Evolutionary conservation across 495 filamentous ascomycete genomes (phyloP).

Genomic region (Neurospora discreta): DNA sequence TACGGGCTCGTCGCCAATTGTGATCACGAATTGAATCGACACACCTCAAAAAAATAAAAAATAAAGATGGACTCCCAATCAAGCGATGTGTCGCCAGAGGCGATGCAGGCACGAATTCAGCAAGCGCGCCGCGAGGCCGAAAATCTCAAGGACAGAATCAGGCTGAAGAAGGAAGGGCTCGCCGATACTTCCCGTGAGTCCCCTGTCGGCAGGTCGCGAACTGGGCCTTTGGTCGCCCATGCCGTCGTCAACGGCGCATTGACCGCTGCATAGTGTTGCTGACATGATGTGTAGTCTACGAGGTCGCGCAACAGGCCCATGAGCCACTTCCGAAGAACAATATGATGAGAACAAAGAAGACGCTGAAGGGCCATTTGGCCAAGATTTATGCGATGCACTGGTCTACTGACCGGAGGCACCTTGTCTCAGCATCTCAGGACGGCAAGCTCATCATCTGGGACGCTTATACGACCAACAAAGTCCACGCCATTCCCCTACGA

Average conservation of each 20-base stretch:
- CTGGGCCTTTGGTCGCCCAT: neutral
- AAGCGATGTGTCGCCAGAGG: slow-evolving; percentile 49
- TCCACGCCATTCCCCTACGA: slow-evolving; percentile 95
- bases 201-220: neutral
- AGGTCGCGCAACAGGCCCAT: slow-evolving; percentile 78
- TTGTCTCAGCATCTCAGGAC: slow-evolving; percentile 96
- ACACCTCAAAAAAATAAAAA: neutral
- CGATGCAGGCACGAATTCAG: slow-evolving; percentile 72
- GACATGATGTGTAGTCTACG: slow-evolving; percentile 54
- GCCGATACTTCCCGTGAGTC: slow-evolving; percentile 92
- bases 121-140: slow-evolving; percentile 96
- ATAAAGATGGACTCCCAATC: slow-evolving; percentile 39
- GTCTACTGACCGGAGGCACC: slow-evolving; percentile 96
- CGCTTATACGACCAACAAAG: slow-evolving; percentile 98
- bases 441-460: slow-evolving; percentile 99
- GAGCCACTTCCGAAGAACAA: slow-evolving; percentile 82
- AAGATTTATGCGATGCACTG: slow-evolving; percentile 99
- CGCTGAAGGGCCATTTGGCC: slow-evolving; percentile 91
- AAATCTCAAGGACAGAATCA: slow-evolving; percentile 96
- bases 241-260: neutral
- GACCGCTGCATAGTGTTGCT: slow-evolving; percentile 5
- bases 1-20: slow-evolving; percentile 13
- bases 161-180: slow-evolving; percentile 98
- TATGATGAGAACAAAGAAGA: slow-evolving; percentile 87
- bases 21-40: slow-evolving; percentile 7